Evolutionary conservation across 441 rosid genomes (phyloP).

Genomic region (Adansonia madagascariensis): DNA sequence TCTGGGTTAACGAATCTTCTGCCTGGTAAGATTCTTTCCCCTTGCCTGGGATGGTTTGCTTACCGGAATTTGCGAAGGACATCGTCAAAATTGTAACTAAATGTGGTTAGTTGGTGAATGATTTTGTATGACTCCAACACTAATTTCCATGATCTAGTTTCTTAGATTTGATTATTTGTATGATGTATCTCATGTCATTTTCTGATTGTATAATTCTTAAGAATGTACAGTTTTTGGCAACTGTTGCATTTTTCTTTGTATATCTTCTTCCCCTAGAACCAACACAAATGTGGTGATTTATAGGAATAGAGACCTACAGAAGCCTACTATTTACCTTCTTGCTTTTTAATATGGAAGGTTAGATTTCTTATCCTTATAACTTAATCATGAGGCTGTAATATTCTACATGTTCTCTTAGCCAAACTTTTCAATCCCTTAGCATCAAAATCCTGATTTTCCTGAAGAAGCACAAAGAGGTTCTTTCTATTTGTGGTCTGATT

Average conservation of each 20-base stretch:
- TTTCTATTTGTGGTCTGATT: background rate
- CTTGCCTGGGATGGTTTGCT: background rate
- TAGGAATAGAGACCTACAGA: background rate
- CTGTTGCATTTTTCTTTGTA: background rate
- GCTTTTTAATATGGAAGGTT: background rate
- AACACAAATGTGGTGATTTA: background rate
- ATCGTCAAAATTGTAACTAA: background rate
- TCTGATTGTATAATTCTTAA: conserved; percentile 23
- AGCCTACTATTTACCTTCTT: background rate
- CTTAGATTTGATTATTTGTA: conserved; percentile 19
- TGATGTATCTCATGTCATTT: conserved; percentile 25
- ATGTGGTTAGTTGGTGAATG: conserved; percentile 26
- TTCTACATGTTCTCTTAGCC: background rate
- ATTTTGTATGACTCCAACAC: conserved; percentile 10
- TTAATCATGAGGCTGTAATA: background rate
- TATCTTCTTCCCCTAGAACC: background rate
- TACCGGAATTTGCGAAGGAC: conserved; percentile 24
- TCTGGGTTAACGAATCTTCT: background rate
- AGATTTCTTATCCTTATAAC: background rate
- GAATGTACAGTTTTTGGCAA: conserved; percentile 35
- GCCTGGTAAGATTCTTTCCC: conserved; percentile 15
- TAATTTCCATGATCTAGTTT: conserved; percentile 24
- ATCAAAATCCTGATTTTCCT: background rate
- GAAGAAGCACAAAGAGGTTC: background rate
- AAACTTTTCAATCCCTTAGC: background rate